Conservation (phyloP, 2,329 filamentous ascomycete genomes). For the Trichoderma brevicompactum region DNA sequence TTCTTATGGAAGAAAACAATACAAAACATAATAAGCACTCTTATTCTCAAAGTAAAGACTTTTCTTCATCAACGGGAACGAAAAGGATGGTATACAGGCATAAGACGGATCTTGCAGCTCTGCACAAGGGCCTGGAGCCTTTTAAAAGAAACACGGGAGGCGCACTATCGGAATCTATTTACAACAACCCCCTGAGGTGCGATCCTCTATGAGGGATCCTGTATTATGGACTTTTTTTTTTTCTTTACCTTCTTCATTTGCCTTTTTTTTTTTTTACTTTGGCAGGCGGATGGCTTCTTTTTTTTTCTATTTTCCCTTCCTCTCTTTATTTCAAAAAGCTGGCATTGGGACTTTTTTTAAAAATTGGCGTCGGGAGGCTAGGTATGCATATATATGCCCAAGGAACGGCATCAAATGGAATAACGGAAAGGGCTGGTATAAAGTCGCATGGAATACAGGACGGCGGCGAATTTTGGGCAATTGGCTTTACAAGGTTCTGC, state of each 20-base stretch:
- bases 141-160: constrained; percentile 29
- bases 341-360: neutral
- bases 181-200: constrained; percentile 33
- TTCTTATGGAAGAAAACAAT: constrained; percentile 31
- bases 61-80: neutral
- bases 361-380: constrained; percentile 14
- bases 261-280: neutral
- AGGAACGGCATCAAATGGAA: neutral
- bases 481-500: neutral
- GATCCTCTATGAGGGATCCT: constrained; percentile 31
- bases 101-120: constrained; percentile 20
- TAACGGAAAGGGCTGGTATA: neutral
- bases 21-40: neutral
- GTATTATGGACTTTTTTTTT: neutral
- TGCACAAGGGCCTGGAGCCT: constrained; percentile 34
- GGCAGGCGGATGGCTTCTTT: neutral
- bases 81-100: constrained; percentile 26
- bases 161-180: constrained; percentile 1
- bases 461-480: neutral
- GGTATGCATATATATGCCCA: neutral
- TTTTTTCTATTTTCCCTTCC: neutral
- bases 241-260: no score
- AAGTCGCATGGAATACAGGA: constrained; percentile 20
- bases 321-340: neutral
- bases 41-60: neutral